Percentiles rank a stretch among this genome's conserved stretches.
Evolutionary conservation across 441 rosid species (phyloP).

Genomic region (Syzygium syzygioides): DNA sequence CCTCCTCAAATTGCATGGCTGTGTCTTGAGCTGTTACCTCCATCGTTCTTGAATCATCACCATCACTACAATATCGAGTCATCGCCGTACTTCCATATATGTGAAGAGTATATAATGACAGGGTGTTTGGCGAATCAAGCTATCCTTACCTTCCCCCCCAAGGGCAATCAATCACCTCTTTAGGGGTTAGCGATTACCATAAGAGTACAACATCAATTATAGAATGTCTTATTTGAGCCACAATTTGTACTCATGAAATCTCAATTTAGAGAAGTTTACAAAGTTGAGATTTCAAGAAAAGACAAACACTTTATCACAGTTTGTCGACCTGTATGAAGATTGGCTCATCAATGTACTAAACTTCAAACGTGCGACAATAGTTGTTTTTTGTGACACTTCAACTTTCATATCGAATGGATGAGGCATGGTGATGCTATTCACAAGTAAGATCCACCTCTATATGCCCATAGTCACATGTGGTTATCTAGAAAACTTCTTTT

Average conservation of each 20-base stretch:
- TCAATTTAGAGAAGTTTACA: neutral
- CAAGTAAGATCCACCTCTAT: neutral
- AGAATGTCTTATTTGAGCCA: neutral
- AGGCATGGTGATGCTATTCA: neutral
- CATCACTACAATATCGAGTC: neutral
- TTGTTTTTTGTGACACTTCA: neutral
- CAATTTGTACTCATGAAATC: neutral
- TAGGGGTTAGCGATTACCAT: too few relatives aligned
- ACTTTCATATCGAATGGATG: neutral
- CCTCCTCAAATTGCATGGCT: neutral
- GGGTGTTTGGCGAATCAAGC: neutral
- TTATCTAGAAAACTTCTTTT: neutral
- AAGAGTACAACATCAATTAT: neutral
- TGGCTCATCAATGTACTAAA: neutral
- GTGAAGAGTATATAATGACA: neutral
- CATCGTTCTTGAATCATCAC: neutral
- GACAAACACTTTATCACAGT: neutral
- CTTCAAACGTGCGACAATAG: neutral
- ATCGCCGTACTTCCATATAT: neutral
- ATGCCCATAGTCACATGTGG: neutral
- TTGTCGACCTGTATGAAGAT: neutral
- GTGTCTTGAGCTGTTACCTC: neutral
- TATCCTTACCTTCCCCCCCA: neutral
- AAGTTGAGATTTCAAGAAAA: neutral
- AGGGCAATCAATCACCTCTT: too few relatives aligned